These are phyloP conservation scores for Dothistroma pini DNA, from an alignment of 2,329 filamentous ascomycete species.

Conservation along the genomic window DNA sequence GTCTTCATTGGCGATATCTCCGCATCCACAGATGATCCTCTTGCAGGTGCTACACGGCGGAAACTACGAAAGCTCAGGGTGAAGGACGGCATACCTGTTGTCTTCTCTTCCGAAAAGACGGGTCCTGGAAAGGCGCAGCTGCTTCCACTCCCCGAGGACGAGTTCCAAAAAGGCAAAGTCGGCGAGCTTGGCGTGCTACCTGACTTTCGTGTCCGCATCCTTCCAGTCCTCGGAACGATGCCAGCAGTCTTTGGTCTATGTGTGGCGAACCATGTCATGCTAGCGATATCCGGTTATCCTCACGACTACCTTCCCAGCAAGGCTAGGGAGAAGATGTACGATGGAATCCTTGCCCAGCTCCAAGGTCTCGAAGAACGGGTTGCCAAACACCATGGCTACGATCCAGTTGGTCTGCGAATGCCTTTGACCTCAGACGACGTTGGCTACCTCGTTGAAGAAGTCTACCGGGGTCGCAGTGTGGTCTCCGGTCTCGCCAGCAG, in stretches of 20 bases:
- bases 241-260: conserved; percentile 92
- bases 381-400: conserved; percentile 52
- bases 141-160: conserved; percentile 79
- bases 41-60: conserved; percentile 79
- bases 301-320: conserved; percentile 79
- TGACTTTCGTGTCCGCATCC: conserved; percentile 89
- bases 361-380: conserved; percentile 78
- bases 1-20: conserved; percentile 92
- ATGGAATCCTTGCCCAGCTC: conserved; percentile 70
- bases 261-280: conserved; percentile 87
- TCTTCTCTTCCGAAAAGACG: conserved; percentile 87
- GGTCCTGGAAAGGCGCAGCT: conserved; percentile 88
- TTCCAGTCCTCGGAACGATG: conserved; percentile 95
- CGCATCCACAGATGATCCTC: conserved; percentile 77
- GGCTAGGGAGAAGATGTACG: conserved; percentile 86
- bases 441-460: conserved; percentile 83
- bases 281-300: conserved; percentile 77
- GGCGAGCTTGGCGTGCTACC: conserved; percentile 83
- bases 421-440: conserved; percentile 77
- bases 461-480: conserved; percentile 77
- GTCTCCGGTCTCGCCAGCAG: conserved; percentile 78
- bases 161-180: conserved; percentile 80
- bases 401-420: conserved; percentile 69
- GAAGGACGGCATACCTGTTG: conserved; percentile 79
- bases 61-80: conserved; percentile 74